These are phyloP conservation scores for Eucalyptus cloeziana DNA, from an alignment of 345 rosid genomes.

Conservation along the genomic window DNA sequence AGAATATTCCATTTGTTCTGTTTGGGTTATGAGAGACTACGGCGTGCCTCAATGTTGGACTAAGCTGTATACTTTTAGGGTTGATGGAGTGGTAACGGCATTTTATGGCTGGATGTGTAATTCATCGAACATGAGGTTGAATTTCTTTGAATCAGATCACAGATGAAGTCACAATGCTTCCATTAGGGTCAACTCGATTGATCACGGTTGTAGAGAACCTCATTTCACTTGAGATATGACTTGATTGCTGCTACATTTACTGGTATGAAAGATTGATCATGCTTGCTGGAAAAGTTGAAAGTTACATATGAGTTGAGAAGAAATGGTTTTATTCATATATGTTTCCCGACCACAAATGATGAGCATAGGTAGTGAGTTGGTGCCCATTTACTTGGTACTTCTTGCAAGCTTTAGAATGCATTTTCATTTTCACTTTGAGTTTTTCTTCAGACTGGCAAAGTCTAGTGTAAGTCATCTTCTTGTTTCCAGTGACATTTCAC, in stretches of 20 bases:
- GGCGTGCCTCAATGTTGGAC: too few species aligned
- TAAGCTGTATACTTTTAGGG: neutral
- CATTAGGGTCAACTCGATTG: fast-evolving
- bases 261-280: neutral
- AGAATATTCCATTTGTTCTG: too few species aligned
- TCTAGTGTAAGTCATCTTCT: neutral
- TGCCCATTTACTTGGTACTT: too few species aligned
- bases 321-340: too few species aligned
- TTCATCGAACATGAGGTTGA: too few species aligned
- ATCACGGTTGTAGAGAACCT: fast-evolving
- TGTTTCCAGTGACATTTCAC: neutral
- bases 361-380: too few species aligned
- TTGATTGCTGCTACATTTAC: neutral
- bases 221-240: neutral
- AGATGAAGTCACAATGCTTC: fast-evolving
- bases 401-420: neutral
- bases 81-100: fast-evolving
- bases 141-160: too few species aligned
- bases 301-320: neutral
- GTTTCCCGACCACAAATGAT: too few species aligned
- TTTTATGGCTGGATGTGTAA: neutral
- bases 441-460: neutral
- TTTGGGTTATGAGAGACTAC: neutral
- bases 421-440: neutral
- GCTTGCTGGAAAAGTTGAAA: neutral